Base-by-base conservation (phyloP, 129 eudicot genomes). In the Dittrichia graveolens region DNA sequence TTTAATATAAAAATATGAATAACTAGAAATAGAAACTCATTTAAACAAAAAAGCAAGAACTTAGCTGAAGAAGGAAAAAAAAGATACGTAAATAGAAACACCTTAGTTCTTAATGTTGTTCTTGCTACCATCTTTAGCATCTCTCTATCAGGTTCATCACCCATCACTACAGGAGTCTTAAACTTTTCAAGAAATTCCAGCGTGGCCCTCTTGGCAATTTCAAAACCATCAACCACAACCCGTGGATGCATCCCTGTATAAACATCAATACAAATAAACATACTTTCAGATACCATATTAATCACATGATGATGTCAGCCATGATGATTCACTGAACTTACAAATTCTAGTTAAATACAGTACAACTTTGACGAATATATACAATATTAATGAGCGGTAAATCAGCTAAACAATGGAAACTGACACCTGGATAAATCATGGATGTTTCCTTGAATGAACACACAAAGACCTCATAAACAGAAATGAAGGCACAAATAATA, bases 161-260 rank as follows among this genome's bases (percentile, higher is more conserved):
- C 99, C 87, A 86, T 88, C 69, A 88, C 89, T 40, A 90, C 99
- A 46, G 94, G 93, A 81, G 99, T 94, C 82, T 88, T 94, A 38
- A 94, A 94, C 69, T 83, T 90, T 56, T 94, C 99, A 45, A 94
- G 92, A 83, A 90, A 90, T 53, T 86, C 85, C 16, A 94, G 82
- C 12, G 97, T 90, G 45, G 99, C 99, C 78, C 69, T 88, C 83
- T 90, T 94, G 40, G 99, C 99, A 69, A 94, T 94, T 80, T 94
- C 99, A 78, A 94, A 94, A 72, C 99, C 99, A 86, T 94, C 99
- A 60, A 94, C 99, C 67, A 94, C 62, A 60, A 94, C 93, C 39
- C 99, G 93, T 42, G 99, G 97, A 83, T 94, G 99, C 96, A 90
- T 90, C 58, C 99, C 99, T 94, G 81, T 69, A 85, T 46, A 65